These are phyloP conservation scores for Botrytis deweyae DNA, from an alignment of 2,329 filamentous ascomycete species.

Conservation along the genomic window DNA sequence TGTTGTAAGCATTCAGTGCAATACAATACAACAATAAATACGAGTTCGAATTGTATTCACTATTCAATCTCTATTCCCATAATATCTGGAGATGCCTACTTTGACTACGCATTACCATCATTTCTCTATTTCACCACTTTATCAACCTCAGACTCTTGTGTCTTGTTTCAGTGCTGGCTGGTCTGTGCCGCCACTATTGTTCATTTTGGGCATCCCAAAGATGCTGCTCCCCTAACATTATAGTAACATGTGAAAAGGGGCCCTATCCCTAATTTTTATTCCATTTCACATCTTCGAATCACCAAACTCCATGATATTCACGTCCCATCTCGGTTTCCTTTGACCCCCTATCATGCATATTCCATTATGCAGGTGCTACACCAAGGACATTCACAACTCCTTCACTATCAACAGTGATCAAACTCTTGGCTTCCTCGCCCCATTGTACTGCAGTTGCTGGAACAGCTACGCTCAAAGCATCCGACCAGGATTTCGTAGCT, in stretches of 20 bases:
- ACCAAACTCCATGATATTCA: conserved; percentile 20
- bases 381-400: conserved; percentile 73
- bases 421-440: conserved; percentile 70
- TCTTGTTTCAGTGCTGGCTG: neutral
- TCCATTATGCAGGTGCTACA: conserved; percentile 2
- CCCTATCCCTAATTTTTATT: conserved; percentile 4
- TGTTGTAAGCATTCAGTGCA: neutral
- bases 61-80: neutral
- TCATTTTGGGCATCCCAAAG: conserved; percentile 13
- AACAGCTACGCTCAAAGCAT: conserved; percentile 75
- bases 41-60: neutral
- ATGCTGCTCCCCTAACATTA: conserved; percentile 17
- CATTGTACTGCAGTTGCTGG: conserved; percentile 73
- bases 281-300: conserved; percentile 12
- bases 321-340: neutral
- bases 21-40: neutral
- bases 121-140: neutral
- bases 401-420: conserved; percentile 72
- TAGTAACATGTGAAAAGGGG: conserved; percentile 5
- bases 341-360: neutral
- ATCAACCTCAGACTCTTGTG: neutral
- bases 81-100: neutral
- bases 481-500: conserved; percentile 82
- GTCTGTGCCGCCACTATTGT: neutral
- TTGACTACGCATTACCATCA: neutral